Evolutionary conservation across 805 yeast species (phyloP), one percentile per base, ranked within the genome.

Genomic region (Yarrowia deformans): DNA sequence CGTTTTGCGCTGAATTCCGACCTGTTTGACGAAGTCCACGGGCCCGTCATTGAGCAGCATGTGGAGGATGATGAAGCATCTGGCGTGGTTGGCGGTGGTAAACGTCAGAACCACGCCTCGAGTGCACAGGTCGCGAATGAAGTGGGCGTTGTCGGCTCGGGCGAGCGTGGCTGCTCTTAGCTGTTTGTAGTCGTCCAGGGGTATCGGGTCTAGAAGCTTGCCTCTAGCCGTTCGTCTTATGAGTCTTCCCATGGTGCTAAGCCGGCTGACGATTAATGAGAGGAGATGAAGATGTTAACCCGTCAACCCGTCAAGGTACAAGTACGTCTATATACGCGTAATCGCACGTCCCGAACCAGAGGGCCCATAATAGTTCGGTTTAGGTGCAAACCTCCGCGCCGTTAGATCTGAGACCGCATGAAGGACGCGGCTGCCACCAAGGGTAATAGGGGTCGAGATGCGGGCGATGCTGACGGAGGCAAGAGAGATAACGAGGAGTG

Each of bases 341-440:
- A 7, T 34, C 40, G 19, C 39, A 32, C 37, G 19, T 49, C 52
- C 29, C 52, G 13, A 48, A 48, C 52, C 23, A n/a, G 55, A 8
- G 40, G 8, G 61, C 46, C 61, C 61, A 55, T 55, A 54, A 55
- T 39, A 55, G 63, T 56, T 40, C 48, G 35, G 63, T 56, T 56
- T 56, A 23, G 63, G 63, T 29, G 37, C 63, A 40, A 29, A 29
- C 35, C 60, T 54, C 60, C 60, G 63, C 60, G 34, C 37, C 48
- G 63, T 56, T 56, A 40, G 63, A 56, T 56, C 61, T 56, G 48
- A 56, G 63, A 56, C 63, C 46, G 63, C 63, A 56, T 56, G 48
- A 23, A n/a, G 16, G 48, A 56, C 39, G 63, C 48, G 60, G 58
- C 58, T 37, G 42, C 58, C 43, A 39, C 61, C 46, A 48, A 34